phyloP scores from a whole-genome alignment of 1,284 basidiomycete genomes.

The Ustilago hordei region DNA sequence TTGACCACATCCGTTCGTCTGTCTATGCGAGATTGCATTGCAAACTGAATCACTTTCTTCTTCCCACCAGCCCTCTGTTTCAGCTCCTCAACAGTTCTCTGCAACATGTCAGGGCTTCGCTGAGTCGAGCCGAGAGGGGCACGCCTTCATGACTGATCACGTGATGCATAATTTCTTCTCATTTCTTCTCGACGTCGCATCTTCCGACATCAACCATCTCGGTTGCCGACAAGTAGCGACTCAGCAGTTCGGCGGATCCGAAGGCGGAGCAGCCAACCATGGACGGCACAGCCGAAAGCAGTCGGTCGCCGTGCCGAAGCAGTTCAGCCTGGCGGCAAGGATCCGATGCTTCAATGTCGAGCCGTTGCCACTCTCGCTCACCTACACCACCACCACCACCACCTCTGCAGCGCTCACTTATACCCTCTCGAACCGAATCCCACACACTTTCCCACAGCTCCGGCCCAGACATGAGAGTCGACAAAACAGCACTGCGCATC shows the following conservation, averaged over 20 bases:
- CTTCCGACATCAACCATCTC: neutral
- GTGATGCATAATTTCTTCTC: neutral
- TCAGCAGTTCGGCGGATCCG: conserved; percentile 1
- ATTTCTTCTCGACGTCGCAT: neutral
- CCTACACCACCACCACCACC: neutral
- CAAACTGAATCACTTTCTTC: too few relatives aligned
- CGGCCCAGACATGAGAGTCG: neutral
- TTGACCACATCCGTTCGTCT: too few relatives aligned
- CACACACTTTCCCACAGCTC: neutral
- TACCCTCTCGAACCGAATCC: neutral
- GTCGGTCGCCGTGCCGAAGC: conserved; percentile 2
- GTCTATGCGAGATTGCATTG: too few relatives aligned
- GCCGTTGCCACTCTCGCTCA: neutral
- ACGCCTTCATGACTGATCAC: neutral
- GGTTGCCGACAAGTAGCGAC: neutral
- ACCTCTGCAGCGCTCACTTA: conserved; percentile 4
- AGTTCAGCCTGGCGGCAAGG: neutral
- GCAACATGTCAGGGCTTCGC: too few relatives aligned
- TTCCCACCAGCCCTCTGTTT: too few relatives aligned
- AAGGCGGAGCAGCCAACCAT: neutral
- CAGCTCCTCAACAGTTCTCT: too few relatives aligned
- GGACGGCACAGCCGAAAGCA: conserved; percentile 18
- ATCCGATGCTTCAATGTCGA: conserved; percentile 3
- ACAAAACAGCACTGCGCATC: conserved; percentile 35
- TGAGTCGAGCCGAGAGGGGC: too few relatives aligned